Evolutionary conservation across 208 protist species (phyloP).

Genomic region (Balamuthia mandrillaris): DNA sequence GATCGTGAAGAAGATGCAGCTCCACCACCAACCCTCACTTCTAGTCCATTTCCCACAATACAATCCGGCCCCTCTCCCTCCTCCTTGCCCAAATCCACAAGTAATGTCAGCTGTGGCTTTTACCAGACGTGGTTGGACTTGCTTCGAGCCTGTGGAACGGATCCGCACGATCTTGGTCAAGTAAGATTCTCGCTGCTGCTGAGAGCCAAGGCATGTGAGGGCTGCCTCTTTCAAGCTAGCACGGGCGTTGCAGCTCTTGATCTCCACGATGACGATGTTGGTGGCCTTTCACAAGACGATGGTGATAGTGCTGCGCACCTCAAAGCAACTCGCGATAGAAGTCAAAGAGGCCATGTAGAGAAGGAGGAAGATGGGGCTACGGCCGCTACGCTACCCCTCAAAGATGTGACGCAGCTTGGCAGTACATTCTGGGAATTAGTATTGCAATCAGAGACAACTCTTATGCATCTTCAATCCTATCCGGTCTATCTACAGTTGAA

Average conservation of each 20-base stretch:
- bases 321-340: no score
- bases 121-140: no score
- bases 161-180: conserved; percentile 5
- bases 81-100: no score
- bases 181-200: background rate
- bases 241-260: background rate
- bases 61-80: no score
- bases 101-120: no score
- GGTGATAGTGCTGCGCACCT: no score
- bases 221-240: background rate
- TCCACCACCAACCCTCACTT: no score
- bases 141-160: no score
- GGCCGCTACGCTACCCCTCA: background rate
- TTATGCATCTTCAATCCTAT: background rate
- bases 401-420: background rate
- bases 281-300: no score
- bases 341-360: background rate
- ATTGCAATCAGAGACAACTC: background rate
- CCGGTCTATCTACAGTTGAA: conserved; percentile 8
- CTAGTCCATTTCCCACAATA: no score
- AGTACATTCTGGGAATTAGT: background rate
- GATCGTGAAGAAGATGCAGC: no score
- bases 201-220: conserved; percentile 8
- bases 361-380: background rate
- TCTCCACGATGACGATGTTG: background rate